phyloP scores from a whole-genome alignment of 2,329 filamentous ascomycete genomes.

The Ophiosphaerella korrae region DNA sequence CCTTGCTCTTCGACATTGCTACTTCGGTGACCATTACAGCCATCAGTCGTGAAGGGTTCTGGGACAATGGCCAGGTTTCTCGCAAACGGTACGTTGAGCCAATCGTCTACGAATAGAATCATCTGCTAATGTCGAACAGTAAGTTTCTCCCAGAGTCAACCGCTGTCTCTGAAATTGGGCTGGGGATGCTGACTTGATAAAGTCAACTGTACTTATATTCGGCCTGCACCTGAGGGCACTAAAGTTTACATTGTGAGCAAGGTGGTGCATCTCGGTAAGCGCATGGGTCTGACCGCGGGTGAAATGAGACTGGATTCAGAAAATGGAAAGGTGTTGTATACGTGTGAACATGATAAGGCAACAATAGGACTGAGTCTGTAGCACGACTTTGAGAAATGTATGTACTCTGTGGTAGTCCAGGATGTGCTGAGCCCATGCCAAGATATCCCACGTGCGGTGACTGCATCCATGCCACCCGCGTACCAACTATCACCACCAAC shows the following conservation, averaged over 20 bases:
- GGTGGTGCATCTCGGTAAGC: slow-evolving; percentile 52
- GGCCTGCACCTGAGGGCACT: slow-evolving; percentile 49
- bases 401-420: background rate
- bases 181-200: slow-evolving; percentile 8
- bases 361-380: slow-evolving; percentile 22
- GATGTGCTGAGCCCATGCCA: background rate
- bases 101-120: background rate
- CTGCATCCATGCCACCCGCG: slow-evolving; percentile 10
- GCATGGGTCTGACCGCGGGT: slow-evolving; percentile 47
- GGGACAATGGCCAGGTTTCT: slow-evolving; percentile 52
- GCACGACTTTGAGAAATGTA: no score
- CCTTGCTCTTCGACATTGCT: slow-evolving; percentile 61
- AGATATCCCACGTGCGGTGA: background rate
- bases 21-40: slow-evolving; percentile 49
- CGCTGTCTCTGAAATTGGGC: background rate
- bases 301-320: slow-evolving; percentile 44
- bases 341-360: slow-evolving; percentile 48
- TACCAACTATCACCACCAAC: slow-evolving; percentile 15
- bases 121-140: slow-evolving; percentile 14
- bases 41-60: slow-evolving; percentile 43
- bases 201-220: slow-evolving; percentile 54
- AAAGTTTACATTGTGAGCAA: slow-evolving; percentile 51
- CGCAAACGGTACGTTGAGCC: slow-evolving; percentile 18
- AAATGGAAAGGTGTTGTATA: slow-evolving; percentile 48
- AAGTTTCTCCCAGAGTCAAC: slow-evolving; percentile 2